Evolutionary conservation across 1,139 yeast species (phyloP).

Genomic region (Hansenula anomala): DNA sequence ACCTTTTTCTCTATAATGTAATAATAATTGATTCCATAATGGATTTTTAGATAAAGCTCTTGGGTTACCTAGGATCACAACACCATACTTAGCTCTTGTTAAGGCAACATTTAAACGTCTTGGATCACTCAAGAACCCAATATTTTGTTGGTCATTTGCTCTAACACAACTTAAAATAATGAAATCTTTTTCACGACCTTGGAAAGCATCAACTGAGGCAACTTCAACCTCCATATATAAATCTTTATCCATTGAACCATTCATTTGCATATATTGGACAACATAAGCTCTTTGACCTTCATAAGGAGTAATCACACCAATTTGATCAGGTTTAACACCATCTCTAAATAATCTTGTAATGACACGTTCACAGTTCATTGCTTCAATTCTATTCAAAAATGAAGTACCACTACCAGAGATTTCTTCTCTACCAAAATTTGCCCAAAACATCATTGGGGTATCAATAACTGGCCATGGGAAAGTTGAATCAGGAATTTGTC

Average conservation of each 20-base stretch:
- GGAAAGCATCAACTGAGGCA: slow-evolving; percentile 93
- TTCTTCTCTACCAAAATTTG: slow-evolving; percentile 85
- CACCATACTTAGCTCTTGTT: slow-evolving; percentile 86
- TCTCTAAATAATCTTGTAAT: slow-evolving; percentile 71
- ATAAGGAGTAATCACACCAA: slow-evolving; percentile 92
- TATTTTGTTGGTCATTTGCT: slow-evolving; percentile 75
- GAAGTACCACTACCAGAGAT: slow-evolving; percentile 80
- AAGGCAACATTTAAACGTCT: slow-evolving; percentile 89
- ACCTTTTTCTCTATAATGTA: slow-evolving; percentile 79
- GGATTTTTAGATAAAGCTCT: slow-evolving; percentile 64
- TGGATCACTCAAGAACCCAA: slow-evolving; percentile 88
- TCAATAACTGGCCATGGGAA: slow-evolving; percentile 90
- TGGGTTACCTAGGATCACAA: slow-evolving; percentile 82
- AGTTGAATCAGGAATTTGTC: slow-evolving; percentile 48
- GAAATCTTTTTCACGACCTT: slow-evolving; percentile 92
- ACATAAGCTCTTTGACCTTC: slow-evolving; percentile 90
- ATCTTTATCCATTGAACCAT: slow-evolving; percentile 64
- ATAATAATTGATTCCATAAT: slow-evolving; percentile 75
- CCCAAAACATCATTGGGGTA: slow-evolving; percentile 95
- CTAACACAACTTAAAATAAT: slow-evolving; percentile 88
- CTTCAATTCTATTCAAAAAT: slow-evolving; percentile 84
- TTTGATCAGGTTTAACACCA: slow-evolving; percentile 77
- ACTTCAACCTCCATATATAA: slow-evolving; percentile 75
- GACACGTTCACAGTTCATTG: slow-evolving; percentile 82
- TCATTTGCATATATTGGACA: slow-evolving; percentile 71